Evolutionary conservation across 2,329 filamentous ascomycete genomes (phyloP).

Genomic region (Coleophoma cylindrospora): DNA sequence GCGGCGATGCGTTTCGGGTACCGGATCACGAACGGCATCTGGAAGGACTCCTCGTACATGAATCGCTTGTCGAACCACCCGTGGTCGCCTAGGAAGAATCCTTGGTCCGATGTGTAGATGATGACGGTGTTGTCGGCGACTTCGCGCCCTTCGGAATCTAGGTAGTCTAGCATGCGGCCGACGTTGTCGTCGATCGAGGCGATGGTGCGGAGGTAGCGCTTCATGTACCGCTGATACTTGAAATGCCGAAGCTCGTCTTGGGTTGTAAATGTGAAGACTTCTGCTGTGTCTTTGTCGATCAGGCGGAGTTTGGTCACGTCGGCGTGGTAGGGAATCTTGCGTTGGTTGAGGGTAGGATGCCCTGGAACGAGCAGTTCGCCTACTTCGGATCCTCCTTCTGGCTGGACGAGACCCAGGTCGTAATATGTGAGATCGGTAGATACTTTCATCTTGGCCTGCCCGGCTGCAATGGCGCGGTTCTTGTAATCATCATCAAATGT

Average conservation of each 20-base stretch:
- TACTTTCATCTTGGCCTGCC: slow-evolving; percentile 45
- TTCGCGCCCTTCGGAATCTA: slow-evolving; percentile 34
- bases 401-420: slow-evolving; percentile 45
- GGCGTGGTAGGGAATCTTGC: slow-evolving; percentile 33
- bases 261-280: slow-evolving; percentile 38
- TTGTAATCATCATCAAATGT: slow-evolving; percentile 50
- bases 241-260: slow-evolving; percentile 40
- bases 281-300: slow-evolving; percentile 40
- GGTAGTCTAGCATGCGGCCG: slow-evolving; percentile 39
- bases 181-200: slow-evolving; percentile 48
- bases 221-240: slow-evolving; percentile 53
- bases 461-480: slow-evolving; percentile 43
- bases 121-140: slow-evolving; percentile 42
- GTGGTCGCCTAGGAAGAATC: slow-evolving; percentile 52
- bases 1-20: slow-evolving; percentile 37
- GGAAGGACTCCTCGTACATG: slow-evolving; percentile 52
- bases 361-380: slow-evolving; percentile 29
- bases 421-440: slow-evolving; percentile 46
- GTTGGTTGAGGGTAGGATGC: slow-evolving; percentile 23
- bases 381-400: slow-evolving; percentile 38
- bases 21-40: slow-evolving; percentile 48
- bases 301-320: slow-evolving; percentile 28
- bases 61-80: slow-evolving; percentile 55
- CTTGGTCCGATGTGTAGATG: slow-evolving; percentile 50
- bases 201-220: slow-evolving; percentile 47